Conservation (phyloP, 2,329 filamentous ascomycete genomes). For the Calonectria fujianensis region DNA sequence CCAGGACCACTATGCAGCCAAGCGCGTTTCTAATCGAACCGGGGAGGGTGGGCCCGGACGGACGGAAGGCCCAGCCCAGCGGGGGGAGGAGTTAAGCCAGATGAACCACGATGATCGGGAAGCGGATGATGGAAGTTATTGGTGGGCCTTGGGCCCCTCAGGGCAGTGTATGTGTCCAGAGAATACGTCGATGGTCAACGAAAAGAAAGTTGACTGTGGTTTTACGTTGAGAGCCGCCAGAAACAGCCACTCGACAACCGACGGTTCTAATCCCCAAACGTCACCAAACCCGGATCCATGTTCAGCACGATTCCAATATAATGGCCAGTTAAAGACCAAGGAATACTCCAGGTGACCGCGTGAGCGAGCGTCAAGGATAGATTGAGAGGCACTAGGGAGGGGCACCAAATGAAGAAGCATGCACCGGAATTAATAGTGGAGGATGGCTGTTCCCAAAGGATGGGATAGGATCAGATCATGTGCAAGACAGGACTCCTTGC, state of each 20-base stretch:
- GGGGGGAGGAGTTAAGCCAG: constrained; percentile 11
- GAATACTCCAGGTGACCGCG: background rate
- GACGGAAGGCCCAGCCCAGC: constrained; percentile 26
- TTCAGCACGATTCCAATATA: constrained; percentile 7
- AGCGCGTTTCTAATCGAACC: constrained; percentile 29
- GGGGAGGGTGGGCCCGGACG: constrained; percentile 42
- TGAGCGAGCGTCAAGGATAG: background rate
- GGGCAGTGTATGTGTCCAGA: background rate
- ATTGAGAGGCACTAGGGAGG: background rate
- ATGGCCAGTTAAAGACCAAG: background rate
- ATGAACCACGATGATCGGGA: constrained; percentile 8
- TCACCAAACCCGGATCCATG: background rate
- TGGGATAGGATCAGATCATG: constrained; percentile 26
- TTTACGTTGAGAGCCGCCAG: background rate
- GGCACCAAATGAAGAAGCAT: background rate
- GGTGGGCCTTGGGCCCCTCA: background rate
- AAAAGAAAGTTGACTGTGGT: background rate
- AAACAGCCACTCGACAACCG: background rate
- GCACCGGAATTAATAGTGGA: constrained; percentile 14
- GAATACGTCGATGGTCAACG: background rate
- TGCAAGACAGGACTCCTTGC: background rate
- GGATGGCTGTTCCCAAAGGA: background rate
- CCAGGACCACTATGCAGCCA: constrained; percentile 41
- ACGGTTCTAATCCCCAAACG: background rate
- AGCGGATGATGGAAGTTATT: background rate